These are phyloP conservation scores for Yamadazyma songkhlaensis DNA, from an alignment of 1,139 yeast genomes.

Conservation along the genomic window DNA sequence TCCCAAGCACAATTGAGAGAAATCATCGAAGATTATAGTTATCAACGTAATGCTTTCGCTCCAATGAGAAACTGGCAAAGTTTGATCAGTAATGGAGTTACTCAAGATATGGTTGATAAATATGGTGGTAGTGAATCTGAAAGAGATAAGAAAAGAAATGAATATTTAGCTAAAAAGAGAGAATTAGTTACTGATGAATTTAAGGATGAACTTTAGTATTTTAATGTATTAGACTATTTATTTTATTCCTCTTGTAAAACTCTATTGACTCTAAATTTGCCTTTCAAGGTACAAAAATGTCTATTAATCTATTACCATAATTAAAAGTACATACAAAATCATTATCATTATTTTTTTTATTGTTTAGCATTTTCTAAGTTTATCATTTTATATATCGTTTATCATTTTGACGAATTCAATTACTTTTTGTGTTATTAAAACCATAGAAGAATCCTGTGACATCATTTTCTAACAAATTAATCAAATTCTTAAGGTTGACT, in stretches of 20 bases:
- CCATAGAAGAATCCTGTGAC: slow-evolving; percentile 44
- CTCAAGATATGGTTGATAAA: slow-evolving; percentile 41
- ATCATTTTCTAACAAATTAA: slow-evolving; percentile 31
- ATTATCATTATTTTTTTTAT: slow-evolving; percentile 9
- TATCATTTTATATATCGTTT: not conserved
- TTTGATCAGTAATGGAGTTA: slow-evolving; percentile 62
- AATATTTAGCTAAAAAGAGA: slow-evolving; percentile 20
- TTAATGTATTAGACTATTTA: not conserved
- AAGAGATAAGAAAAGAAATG: slow-evolving; percentile 29
- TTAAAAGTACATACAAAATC: slow-evolving; percentile 4
- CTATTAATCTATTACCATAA: slow-evolving; percentile 6
- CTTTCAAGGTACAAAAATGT: not conserved
- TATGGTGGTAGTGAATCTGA: slow-evolving; percentile 33
- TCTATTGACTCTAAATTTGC: not conserved
- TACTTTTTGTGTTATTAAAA: too few relatives aligned
- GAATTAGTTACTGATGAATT: slow-evolving; percentile 9
- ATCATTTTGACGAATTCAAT: too few relatives aligned
- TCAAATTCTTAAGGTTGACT: slow-evolving; percentile 36
- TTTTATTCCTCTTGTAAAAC: not conserved
- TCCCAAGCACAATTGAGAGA: slow-evolving; percentile 58
- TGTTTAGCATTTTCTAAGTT: not conserved
- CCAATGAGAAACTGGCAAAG: slow-evolving; percentile 66
- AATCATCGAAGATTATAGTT: slow-evolving; percentile 71
- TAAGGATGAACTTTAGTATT: slow-evolving; percentile 18
- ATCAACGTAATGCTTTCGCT: slow-evolving; percentile 71